Evolutionary conservation across 2,329 filamentous ascomycete species (phyloP).

Genomic region (Alternaria longipes): DNA sequence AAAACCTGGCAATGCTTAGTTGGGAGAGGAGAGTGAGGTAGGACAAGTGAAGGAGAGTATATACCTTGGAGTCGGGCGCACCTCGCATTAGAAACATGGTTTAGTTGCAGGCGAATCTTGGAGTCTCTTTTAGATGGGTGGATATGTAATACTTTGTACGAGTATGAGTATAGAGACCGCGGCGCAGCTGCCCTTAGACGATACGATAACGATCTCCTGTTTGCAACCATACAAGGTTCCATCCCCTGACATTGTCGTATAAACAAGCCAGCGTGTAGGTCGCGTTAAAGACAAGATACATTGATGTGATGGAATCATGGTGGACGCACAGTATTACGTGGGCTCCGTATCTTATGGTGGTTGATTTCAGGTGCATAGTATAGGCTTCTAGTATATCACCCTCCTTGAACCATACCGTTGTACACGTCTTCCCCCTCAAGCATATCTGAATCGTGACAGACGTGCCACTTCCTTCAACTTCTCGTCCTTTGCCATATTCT

Average conservation of each 20-base stretch:
- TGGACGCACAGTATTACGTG: too few species aligned
- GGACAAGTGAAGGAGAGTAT: background rate
- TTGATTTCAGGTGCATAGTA: background rate
- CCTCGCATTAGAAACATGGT: background rate
- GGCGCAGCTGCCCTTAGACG: constrained; percentile 1
- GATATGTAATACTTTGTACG: background rate
- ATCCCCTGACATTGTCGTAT: background rate
- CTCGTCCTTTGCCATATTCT: background rate
- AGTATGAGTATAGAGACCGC: background rate
- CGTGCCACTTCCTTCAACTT: background rate
- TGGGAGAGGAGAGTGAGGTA: background rate
- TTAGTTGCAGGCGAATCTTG: constrained; percentile 3
- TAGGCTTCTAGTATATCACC: background rate
- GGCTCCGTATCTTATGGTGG: background rate
- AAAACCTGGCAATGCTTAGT: constrained; percentile 78
- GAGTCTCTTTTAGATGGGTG: constrained; percentile 2
- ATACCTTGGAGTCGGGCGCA: constrained; percentile 20
- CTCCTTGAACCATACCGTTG: background rate
- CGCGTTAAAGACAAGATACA: too few species aligned
- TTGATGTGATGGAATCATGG: too few species aligned
- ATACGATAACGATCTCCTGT: constrained; percentile 6
- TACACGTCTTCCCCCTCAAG: background rate
- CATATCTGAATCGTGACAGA: background rate
- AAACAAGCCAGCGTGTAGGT: too few species aligned
- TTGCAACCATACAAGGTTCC: background rate